Evolutionary conservation across 1,284 basidiomycete genomes (phyloP).

Genomic region (Earliella scabrosa): DNA sequence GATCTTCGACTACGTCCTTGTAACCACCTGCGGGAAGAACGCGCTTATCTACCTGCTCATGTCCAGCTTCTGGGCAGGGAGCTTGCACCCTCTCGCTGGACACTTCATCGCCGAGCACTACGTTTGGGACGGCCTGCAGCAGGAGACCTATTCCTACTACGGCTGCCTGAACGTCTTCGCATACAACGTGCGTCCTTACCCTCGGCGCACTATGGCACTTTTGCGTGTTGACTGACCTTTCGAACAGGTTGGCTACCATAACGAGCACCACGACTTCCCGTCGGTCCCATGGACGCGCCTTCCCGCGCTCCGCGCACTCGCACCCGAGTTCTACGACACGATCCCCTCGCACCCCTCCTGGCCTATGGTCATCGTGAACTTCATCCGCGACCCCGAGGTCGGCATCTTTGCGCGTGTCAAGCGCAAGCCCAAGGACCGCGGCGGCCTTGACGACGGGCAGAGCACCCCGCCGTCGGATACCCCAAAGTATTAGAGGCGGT

Average conservation of each 20-base stretch:
- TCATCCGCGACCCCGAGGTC: slow-evolving; percentile 88
- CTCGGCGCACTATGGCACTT: no score
- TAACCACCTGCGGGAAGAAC: slow-evolving; percentile 61
- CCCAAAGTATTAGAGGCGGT: neutral
- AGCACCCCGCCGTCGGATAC: slow-evolving; percentile 2
- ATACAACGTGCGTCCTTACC: slow-evolving; percentile 85
- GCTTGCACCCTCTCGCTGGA: slow-evolving; percentile 92
- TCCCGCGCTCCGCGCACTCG: slow-evolving; percentile 80
- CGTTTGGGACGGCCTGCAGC: slow-evolving; percentile 85
- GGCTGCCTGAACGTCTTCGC: slow-evolving; percentile 89
- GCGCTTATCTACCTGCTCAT: slow-evolving; percentile 85
- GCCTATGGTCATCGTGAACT: slow-evolving; percentile 94
- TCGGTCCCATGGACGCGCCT: slow-evolving; percentile 96
- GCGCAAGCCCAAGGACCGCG: slow-evolving; percentile 33
- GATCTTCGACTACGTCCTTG: slow-evolving; percentile 72
- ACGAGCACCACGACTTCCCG: slow-evolving; percentile 99
- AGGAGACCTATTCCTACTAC: slow-evolving; percentile 98
- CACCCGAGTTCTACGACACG: slow-evolving; percentile 92
- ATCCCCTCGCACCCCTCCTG: slow-evolving; percentile 90
- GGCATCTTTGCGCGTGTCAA: slow-evolving; percentile 52
- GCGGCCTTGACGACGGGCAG: neutral
- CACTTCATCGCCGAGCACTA: slow-evolving; percentile 99
- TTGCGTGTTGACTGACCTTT: slow-evolving; percentile 1
- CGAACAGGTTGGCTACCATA: slow-evolving; percentile 91
- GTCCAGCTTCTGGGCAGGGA: slow-evolving; percentile 94